Evolutionary conservation across 805 yeast species (phyloP).

Genomic region (Candida krabiensis): DNA sequence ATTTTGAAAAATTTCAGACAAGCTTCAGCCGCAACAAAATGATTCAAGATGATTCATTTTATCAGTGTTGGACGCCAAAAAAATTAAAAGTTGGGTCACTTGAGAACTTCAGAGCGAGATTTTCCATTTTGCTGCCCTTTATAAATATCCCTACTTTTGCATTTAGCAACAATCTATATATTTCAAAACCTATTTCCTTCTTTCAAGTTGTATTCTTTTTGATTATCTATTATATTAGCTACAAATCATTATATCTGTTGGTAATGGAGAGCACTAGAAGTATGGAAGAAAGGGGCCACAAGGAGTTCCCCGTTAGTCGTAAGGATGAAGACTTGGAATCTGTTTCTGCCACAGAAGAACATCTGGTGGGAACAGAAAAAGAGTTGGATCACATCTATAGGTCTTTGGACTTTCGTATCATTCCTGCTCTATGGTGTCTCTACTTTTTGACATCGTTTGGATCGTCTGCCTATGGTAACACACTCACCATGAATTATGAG

Average conservation of each 20-base stretch:
- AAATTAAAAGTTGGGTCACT: background rate
- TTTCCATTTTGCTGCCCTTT: background rate
- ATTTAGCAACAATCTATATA: too few relatives aligned
- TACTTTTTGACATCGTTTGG: conserved; percentile 82
- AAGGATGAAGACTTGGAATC: conserved; percentile 4
- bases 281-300: too few relatives aligned
- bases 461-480: conserved; percentile 70
- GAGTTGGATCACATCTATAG: conserved; percentile 56
- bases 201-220: too few relatives aligned
- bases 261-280: too few relatives aligned
- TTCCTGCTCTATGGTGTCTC: conserved; percentile 79
- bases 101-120: conserved; percentile 1
- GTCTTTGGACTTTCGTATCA: conserved; percentile 66
- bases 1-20: too few relatives aligned
- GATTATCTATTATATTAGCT: too few relatives aligned
- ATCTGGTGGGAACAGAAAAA: conserved; percentile 23
- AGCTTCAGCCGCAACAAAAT: too few relatives aligned
- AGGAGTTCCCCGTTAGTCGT: too few relatives aligned
- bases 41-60: conserved; percentile 17
- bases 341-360: background rate
- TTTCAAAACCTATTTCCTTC: too few relatives aligned
- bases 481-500: conserved; percentile 73
- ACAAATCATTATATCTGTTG: too few relatives aligned
- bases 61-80: conserved; percentile 3
- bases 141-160: background rate